A percentile compares a stretch with the other conserved stretches of the same genome.
These are phyloP conservation scores for Tremella mesenterica DNA, from an alignment of 768 basidiomycete species.

Conservation along the genomic window DNA sequence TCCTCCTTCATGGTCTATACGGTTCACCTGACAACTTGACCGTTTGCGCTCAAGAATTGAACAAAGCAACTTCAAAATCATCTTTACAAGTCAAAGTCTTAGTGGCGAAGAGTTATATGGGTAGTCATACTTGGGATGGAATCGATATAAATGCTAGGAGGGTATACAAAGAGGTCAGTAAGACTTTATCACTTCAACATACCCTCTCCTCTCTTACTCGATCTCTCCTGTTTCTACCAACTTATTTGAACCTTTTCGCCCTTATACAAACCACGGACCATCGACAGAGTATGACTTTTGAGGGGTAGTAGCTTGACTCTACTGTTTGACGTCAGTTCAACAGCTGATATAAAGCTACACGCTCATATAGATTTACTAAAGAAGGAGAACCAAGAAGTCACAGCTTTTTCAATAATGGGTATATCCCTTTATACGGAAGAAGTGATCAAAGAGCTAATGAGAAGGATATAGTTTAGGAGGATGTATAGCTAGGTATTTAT, in stretches of 20 bases:
- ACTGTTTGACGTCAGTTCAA: background rate
- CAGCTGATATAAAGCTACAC: conserved; percentile 16
- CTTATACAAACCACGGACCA: too few species aligned
- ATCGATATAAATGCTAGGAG: conserved; percentile 39
- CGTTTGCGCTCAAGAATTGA: conserved; percentile 21
- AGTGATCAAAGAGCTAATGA: too few species aligned
- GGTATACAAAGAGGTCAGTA: conserved; percentile 26
- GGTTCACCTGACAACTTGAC: conserved; percentile 26
- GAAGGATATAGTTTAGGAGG: conserved; percentile 42
- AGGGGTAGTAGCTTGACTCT: too few species aligned
- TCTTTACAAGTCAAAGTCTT: conserved; percentile 9
- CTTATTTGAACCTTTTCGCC: too few species aligned
- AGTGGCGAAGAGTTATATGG: conserved; percentile 13
- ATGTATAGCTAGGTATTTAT: conserved; percentile 34
- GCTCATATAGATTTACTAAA: conserved; percentile 28
- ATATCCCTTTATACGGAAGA: background rate
- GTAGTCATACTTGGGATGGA: conserved; percentile 39
- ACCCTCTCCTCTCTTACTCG: background rate
- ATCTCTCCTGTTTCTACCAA: too few species aligned
- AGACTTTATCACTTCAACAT: background rate
- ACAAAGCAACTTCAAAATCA: conserved; percentile 1
- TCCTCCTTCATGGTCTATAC: conserved; percentile 41
- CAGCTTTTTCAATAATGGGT: conserved; percentile 25
- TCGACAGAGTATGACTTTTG: too few species aligned
- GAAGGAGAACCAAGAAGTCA: conserved; percentile 18